These are phyloP conservation scores for Spathaspora sp. DNA, from an alignment of 1,139 yeast genomes.

Conservation along the genomic window DNA sequence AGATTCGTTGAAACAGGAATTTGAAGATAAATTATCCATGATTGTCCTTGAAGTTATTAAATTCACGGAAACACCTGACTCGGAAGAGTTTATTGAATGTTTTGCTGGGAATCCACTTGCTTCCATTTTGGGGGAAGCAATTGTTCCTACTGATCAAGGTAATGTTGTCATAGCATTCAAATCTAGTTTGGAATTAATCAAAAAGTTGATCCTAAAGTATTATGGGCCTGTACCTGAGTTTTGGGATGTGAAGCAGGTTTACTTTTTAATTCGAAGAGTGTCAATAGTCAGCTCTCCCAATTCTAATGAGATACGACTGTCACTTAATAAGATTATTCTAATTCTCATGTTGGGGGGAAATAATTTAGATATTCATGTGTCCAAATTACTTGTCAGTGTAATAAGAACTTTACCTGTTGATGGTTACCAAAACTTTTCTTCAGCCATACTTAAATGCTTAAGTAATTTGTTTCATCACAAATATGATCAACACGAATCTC, in stretches of 20 bases:
- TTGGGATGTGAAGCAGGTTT: conserved; percentile 38
- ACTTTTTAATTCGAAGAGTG: conserved; percentile 39
- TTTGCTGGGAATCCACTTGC: conserved; percentile 12
- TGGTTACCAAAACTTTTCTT: conserved; percentile 4
- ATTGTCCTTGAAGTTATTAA: conserved; percentile 28
- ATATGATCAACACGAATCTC: conserved; percentile 8
- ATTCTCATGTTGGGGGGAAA: conserved; percentile 29
- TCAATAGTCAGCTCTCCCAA: conserved; percentile 23
- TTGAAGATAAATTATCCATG: conserved; percentile 20
- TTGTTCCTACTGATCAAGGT: conserved; percentile 7
- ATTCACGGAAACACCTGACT: conserved; percentile 41
- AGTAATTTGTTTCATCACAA: conserved; percentile 6
- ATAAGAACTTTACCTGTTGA: conserved; percentile 12
- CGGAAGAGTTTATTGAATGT: conserved; percentile 17
- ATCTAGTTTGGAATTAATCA: conserved; percentile 26
- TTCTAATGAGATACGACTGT: conserved; percentile 21
- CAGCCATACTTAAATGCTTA: background rate
- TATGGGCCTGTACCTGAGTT: conserved; percentile 15
- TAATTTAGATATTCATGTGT: conserved; percentile 15
- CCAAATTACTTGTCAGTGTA: conserved; percentile 20
- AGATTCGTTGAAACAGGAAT: conserved; percentile 14
- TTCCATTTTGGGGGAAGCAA: conserved; percentile 11
- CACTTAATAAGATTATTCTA: conserved; percentile 41
- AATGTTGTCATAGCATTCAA: conserved; percentile 22
- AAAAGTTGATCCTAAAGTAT: conserved; percentile 20